Percentiles rank a stretch among this genome's conserved stretches.
These are phyloP conservation scores for Ascosphaera aggregata DNA, from an alignment of 2,329 filamentous ascomycete species.

Conservation along the genomic window DNA sequence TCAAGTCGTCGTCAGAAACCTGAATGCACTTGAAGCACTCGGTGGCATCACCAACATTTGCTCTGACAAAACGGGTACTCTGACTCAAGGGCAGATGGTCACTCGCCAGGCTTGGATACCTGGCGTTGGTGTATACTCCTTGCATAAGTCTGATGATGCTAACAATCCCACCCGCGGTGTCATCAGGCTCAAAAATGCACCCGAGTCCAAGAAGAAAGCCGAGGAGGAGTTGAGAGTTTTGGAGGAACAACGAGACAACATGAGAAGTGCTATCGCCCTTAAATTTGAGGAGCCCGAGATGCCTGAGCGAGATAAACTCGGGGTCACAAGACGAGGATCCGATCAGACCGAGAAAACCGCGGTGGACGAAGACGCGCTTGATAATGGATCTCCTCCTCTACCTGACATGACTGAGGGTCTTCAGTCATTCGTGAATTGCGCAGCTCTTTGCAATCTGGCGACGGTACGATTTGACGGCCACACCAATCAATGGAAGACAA, in stretches of 20 bases:
- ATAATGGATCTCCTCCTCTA: slow-evolving; percentile 6
- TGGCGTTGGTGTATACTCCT: slow-evolving; percentile 26
- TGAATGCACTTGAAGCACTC: slow-evolving; percentile 31
- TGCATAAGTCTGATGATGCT: slow-evolving; percentile 29
- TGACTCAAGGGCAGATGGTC: slow-evolving; percentile 35
- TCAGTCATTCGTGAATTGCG: slow-evolving; percentile 27
- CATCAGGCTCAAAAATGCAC: slow-evolving; percentile 17
- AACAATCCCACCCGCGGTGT: slow-evolving; percentile 30
- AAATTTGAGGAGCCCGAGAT: slow-evolving; percentile 37
- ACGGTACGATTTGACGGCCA: slow-evolving; percentile 22
- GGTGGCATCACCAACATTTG: slow-evolving; percentile 35
- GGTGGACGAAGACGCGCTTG: slow-evolving; percentile 7
- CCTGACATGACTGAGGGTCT: slow-evolving; percentile 23
- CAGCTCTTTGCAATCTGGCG: slow-evolving; percentile 32
- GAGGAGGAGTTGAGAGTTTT: slow-evolving; percentile 15
- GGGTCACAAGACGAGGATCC: slow-evolving; percentile 10
- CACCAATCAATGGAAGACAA: slow-evolving; percentile 27
- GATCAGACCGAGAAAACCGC: slow-evolving; percentile 5
- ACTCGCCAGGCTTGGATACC: slow-evolving; percentile 34
- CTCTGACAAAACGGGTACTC: slow-evolving; percentile 33
- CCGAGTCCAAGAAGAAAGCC: slow-evolving; percentile 11
- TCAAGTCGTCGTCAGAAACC: slow-evolving; percentile 29
- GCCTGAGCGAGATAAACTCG: slow-evolving; percentile 12
- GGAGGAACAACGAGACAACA: slow-evolving; percentile 28
- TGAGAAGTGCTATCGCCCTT: slow-evolving; percentile 35